These are phyloP conservation scores for Crucibulum laeve DNA, from an alignment of 768 basidiomycete species.

Conservation along the genomic window DNA sequence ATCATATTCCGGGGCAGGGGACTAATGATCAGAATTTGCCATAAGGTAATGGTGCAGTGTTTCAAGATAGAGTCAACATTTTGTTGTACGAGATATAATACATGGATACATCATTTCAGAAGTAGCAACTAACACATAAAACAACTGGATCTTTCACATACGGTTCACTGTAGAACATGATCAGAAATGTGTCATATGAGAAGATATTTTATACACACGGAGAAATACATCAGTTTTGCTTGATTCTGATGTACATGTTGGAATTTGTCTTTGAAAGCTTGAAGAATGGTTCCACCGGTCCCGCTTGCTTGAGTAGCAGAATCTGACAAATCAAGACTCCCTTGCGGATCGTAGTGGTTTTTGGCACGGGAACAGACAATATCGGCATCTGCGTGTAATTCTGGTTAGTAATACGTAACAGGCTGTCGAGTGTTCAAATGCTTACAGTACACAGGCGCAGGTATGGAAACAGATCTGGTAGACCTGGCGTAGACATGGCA, in stretches of 20 bases:
- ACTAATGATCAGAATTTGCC: too few relatives aligned
- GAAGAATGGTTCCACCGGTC: not conserved
- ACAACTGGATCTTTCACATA: too few relatives aligned
- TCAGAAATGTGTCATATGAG: too few relatives aligned
- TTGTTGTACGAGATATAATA: too few relatives aligned
- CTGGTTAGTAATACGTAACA: not conserved
- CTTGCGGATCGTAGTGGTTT: conserved; percentile 74
- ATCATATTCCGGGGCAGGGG: too few relatives aligned
- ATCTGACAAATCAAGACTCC: conserved; percentile 55
- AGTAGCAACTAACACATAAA: too few relatives aligned
- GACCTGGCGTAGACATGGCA: conserved; percentile 73
- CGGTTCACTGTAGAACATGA: too few relatives aligned
- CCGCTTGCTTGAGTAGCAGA: conserved; percentile 32
- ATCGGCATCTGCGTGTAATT: conserved; percentile 59
- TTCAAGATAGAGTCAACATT: too few relatives aligned
- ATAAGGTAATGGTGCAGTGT: too few relatives aligned
- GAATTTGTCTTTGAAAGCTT: not conserved
- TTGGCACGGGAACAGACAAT: conserved; percentile 77
- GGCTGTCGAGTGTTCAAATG: not conserved
- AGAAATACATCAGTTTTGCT: not conserved
- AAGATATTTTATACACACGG: too few relatives aligned
- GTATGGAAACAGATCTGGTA: conserved; percentile 78
- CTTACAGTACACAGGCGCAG: conserved; percentile 80
- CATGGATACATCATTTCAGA: too few relatives aligned
- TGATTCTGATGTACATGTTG: not conserved